Conservation (phyloP, 1,139 yeast species). For the Kodamaea alishanica region DNA sequence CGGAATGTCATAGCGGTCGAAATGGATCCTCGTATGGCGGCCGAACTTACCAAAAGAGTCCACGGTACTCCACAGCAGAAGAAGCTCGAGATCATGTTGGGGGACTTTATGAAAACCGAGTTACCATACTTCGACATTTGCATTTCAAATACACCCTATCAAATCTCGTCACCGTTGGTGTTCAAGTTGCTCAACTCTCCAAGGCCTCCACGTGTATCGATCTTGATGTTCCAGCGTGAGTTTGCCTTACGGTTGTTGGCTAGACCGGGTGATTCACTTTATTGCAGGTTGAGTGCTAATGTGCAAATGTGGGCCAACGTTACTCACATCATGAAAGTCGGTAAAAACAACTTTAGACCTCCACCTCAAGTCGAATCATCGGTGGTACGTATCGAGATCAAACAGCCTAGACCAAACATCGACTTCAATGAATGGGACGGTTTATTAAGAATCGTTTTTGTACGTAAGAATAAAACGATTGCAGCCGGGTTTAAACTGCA, state of each 20-base stretch:
- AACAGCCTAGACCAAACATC: slow-evolving; percentile 85
- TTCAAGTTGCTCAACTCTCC: slow-evolving; percentile 89
- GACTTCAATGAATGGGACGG: slow-evolving; percentile 98
- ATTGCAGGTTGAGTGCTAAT: slow-evolving; percentile 90
- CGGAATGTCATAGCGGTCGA: slow-evolving; percentile 91
- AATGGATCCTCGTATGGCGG: slow-evolving; percentile 99
- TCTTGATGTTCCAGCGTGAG: slow-evolving; percentile 96
- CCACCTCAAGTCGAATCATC: slow-evolving; percentile 99
- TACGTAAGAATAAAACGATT: slow-evolving; percentile 87
- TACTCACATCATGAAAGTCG: slow-evolving; percentile 97
- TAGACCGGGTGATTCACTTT: slow-evolving; percentile 89
- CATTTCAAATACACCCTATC: slow-evolving; percentile 96
- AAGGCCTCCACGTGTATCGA: slow-evolving; percentile 90
- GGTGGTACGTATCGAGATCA: slow-evolving; percentile 89
- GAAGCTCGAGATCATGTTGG: slow-evolving; percentile 84
- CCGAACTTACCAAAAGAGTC: slow-evolving; percentile 94
- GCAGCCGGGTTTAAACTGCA: slow-evolving; percentile 88
- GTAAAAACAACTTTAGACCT: slow-evolving; percentile 93
- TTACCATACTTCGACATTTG: slow-evolving; percentile 94
- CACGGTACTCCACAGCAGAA: slow-evolving; percentile 93
- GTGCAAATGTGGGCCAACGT: slow-evolving; percentile 99
- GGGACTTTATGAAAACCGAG: slow-evolving; percentile 95
- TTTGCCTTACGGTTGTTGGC: slow-evolving; percentile 91
- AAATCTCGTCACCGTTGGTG: slow-evolving; percentile 93
- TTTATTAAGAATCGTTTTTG: slow-evolving; percentile 81